Percentiles rank a stretch among this genome's conserved stretches.
phyloP scores from a whole-genome alignment of 116 monocot species.

The Posidonia oceanica region DNA sequence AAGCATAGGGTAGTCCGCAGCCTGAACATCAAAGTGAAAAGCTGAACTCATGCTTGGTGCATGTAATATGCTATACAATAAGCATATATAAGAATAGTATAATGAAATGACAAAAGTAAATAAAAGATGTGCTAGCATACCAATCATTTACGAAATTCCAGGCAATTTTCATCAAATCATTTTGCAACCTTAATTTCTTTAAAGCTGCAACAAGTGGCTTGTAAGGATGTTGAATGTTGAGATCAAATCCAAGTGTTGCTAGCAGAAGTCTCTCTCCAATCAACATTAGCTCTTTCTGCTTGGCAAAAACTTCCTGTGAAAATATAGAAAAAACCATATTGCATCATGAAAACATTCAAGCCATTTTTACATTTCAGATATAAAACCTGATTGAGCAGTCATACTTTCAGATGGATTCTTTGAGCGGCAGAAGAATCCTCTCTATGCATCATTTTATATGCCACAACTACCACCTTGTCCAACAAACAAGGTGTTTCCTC shows the following conservation, averaged over 20 bases:
- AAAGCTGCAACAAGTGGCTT: constrained; percentile 20
- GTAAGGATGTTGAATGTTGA: constrained; percentile 24
- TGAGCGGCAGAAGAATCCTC: constrained; percentile 39
- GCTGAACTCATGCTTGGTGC: background rate
- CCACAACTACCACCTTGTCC: constrained; percentile 40
- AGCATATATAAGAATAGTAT: background rate
- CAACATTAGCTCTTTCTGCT: constrained; percentile 23
- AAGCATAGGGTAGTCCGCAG: constrained; percentile 73
- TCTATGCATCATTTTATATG: constrained; percentile 44
- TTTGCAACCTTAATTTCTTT: constrained; percentile 19
- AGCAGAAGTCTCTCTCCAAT: constrained; percentile 16
- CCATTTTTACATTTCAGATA: background rate
- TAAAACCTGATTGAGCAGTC: background rate
- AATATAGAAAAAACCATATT: too few relatives aligned
- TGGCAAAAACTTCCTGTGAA: constrained; percentile 15
- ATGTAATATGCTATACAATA: background rate
- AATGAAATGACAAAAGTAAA: constrained; percentile 11
- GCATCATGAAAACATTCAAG: too few relatives aligned
- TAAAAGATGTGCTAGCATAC: constrained; percentile 7
- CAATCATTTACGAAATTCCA: constrained; percentile 34
- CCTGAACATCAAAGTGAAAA: constrained; percentile 29
- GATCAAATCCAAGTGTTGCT: constrained; percentile 17
- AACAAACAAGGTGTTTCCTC: constrained; percentile 69
- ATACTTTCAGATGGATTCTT: constrained; percentile 47
- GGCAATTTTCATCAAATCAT: constrained; percentile 10